These are phyloP conservation scores for Fomitopsis pulvina DNA, from an alignment of 768 basidiomycete species.

Conservation along the genomic window DNA sequence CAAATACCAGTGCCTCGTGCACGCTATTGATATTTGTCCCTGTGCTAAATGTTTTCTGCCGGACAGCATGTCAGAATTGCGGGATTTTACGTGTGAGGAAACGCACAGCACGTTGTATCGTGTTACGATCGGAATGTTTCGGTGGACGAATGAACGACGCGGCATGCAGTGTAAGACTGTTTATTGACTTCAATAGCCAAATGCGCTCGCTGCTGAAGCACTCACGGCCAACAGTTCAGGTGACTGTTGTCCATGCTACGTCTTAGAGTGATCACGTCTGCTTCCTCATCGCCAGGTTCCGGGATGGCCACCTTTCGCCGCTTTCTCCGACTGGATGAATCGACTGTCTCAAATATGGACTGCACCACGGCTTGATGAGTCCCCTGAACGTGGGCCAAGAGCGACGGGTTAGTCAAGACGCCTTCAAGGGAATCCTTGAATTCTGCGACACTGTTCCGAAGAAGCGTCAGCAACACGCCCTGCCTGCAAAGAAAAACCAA, in stretches of 20 bases:
- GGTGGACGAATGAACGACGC: conserved; percentile 57
- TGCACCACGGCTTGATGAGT: conserved; percentile 44
- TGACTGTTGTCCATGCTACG: conserved; percentile 42
- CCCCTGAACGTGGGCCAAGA: conserved; percentile 50
- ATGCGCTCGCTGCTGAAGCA: not conserved
- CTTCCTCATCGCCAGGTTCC: conserved; percentile 33
- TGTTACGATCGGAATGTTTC: conserved; percentile 61
- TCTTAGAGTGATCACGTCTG: conserved; percentile 44
- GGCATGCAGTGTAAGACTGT: conserved; percentile 46
- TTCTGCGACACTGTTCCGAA: conserved; percentile 43
- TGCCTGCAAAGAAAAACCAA: too few relatives aligned
- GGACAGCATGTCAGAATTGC: conserved; percentile 3
- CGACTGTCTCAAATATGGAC: conserved; percentile 28
- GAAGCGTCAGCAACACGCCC: not conserved
- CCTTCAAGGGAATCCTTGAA: conserved; percentile 37
- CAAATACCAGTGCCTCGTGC: conserved; percentile 43
- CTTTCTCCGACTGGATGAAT: conserved; percentile 30
- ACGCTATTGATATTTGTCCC: conserved; percentile 1
- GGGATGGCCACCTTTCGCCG: conserved; percentile 27
- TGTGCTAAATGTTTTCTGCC: conserved; percentile 15
- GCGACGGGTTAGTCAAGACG: conserved; percentile 46
- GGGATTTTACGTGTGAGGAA: not conserved
- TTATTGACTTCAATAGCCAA: not conserved
- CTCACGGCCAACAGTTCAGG: conserved; percentile 61
- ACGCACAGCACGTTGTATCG: conserved; percentile 10